Evolutionary conservation across 495 filamentous ascomycete species (phyloP).

Genomic region (Cercophora sp.): DNA sequence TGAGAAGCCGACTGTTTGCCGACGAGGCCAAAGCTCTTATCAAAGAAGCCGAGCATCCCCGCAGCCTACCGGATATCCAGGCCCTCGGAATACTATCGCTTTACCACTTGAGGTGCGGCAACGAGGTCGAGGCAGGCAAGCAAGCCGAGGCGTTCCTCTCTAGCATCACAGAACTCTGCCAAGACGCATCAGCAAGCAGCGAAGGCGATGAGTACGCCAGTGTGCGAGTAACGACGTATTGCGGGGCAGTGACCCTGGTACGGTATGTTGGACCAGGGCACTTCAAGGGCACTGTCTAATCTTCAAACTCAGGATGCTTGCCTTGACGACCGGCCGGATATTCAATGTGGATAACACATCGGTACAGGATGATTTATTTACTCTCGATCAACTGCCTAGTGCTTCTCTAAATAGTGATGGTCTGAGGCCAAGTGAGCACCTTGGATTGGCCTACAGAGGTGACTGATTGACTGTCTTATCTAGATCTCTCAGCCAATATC

Average conservation of each 20-base stretch:
- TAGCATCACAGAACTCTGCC: neutral
- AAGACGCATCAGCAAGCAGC: neutral
- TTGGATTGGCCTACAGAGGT: neutral
- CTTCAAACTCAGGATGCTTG: neutral
- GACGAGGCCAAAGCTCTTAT: neutral
- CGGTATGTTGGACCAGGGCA: neutral
- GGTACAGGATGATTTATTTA: neutral
- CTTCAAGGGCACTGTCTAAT: neutral
- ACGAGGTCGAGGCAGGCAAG: conserved; percentile 1
- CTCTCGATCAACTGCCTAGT: neutral
- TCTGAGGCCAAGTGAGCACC: neutral
- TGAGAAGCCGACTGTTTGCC: neutral
- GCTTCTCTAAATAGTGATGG: neutral
- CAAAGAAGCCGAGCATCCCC: neutral
- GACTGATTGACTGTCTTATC: neutral
- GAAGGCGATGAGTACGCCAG: neutral
- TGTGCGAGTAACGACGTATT: neutral
- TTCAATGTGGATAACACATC: neutral
- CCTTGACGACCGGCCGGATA: neutral
- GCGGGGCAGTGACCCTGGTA: conserved; percentile 1
- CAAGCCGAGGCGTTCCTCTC: neutral
- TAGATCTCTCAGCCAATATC: neutral
- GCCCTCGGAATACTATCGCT: conserved; percentile 5
- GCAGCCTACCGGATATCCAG: conserved; percentile 1
- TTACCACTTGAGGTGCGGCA: conserved; percentile 4